Evolutionary conservation across 495 filamentous ascomycete genomes (phyloP).

Genomic region (Xylaria curta): DNA sequence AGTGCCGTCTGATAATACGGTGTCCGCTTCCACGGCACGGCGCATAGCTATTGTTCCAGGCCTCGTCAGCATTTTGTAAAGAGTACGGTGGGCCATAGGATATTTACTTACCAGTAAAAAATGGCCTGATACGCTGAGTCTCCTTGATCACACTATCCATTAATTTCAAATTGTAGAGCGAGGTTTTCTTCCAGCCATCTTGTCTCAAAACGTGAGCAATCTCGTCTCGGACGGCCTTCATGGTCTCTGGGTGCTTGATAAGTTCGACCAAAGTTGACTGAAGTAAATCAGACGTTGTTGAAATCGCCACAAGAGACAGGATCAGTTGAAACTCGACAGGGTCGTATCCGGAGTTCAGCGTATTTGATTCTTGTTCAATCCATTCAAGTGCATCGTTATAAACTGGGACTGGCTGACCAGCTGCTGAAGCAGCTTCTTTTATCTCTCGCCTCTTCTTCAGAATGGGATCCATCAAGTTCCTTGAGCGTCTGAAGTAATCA

Average conservation of each 20-base stretch:
- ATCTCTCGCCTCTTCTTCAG: conserved; percentile 37
- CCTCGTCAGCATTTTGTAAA: not conserved
- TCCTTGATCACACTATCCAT: conserved; percentile 61
- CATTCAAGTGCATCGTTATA: conserved; percentile 47
- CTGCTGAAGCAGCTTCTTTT: conserved; percentile 27
- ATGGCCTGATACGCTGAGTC: conserved; percentile 49
- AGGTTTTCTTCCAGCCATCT: conserved; percentile 53
- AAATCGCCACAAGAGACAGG: conserved; percentile 39
- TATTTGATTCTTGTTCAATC: conserved; percentile 41
- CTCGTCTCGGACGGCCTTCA: conserved; percentile 47
- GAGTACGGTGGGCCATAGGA: not conserved
- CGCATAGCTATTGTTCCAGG: conserved; percentile 28
- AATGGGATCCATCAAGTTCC: conserved; percentile 35
- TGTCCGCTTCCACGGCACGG: conserved; percentile 45
- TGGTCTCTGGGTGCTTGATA: conserved; percentile 42
- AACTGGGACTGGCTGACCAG: conserved; percentile 24
- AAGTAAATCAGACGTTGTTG: conserved; percentile 48
- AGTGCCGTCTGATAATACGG: conserved; percentile 56
- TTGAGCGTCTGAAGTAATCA: conserved; percentile 32
- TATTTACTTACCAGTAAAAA: conserved; percentile 40
- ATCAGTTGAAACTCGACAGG: conserved; percentile 36
- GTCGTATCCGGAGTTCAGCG: conserved; percentile 33
- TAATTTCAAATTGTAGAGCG: conserved; percentile 58
- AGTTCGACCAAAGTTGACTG: conserved; percentile 47
- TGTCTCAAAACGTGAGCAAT: conserved; percentile 41